A percentile compares a stretch with the other conserved stretches of the same genome.
These are phyloP conservation scores for Jackrogersella minutella DNA, from an alignment of 495 filamentous ascomycete species.

Conservation along the genomic window DNA sequence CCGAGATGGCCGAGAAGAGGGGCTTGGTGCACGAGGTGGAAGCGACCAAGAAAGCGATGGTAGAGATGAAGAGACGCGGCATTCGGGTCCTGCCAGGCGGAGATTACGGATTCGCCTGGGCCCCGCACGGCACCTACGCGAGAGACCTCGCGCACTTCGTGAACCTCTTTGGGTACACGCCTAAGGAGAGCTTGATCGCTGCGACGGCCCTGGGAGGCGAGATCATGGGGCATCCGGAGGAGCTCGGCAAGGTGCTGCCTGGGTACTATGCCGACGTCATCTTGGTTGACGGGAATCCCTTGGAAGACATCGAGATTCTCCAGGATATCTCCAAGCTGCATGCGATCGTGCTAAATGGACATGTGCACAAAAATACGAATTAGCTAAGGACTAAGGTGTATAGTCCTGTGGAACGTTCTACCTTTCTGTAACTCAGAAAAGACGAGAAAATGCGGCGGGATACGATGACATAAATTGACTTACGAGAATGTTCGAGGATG, in stretches of 20 bases:
- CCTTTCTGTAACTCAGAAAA: too few species aligned
- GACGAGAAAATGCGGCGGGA: too few species aligned
- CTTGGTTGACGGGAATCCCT: conserved; percentile 10
- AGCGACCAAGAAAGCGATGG: background rate
- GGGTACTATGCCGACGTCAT: conserved; percentile 20
- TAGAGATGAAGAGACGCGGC: conserved; percentile 14
- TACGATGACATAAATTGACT: too few species aligned
- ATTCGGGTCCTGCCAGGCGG: conserved; percentile 10
- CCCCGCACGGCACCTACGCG: conserved; percentile 14
- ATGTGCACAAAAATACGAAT: conserved; percentile 17
- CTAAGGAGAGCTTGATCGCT: conserved; percentile 6
- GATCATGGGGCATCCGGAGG: conserved; percentile 11
- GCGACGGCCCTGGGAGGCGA: conserved; percentile 16
- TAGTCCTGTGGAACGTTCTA: too few species aligned
- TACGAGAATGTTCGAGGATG: too few species aligned
- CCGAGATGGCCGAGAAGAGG: conserved; percentile 10
- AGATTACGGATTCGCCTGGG: conserved; percentile 18
- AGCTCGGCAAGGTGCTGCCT: conserved; percentile 10
- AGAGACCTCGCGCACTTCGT: conserved; percentile 6
- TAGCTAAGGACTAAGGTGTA: background rate
- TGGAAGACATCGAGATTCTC: conserved; percentile 10
- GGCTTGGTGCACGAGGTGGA: conserved; percentile 15
- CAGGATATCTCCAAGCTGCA: conserved; percentile 12
- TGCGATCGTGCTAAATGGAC: conserved; percentile 14
- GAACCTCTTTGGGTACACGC: background rate